Base-by-base conservation (phyloP, 129 eudicot species). In the Mikania micrantha region DNA sequence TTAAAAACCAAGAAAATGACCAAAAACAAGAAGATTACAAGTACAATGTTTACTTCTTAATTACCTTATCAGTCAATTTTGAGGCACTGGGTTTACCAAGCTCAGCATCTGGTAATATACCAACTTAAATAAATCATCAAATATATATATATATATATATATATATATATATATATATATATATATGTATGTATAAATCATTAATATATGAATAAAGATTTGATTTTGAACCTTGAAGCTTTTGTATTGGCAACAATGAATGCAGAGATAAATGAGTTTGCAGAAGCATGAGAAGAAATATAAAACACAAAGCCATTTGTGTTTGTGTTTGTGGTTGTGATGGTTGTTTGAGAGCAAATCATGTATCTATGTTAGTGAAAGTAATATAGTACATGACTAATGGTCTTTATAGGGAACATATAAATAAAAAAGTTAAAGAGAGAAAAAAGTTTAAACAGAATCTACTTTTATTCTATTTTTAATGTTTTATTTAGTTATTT, bases 261-360 rank as follows among this genome's bases (percentile, higher is more conserved):
- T 66, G 81, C 57, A 66, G 60, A 74, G 77, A 82, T 28, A 72
- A 40, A 65, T 70, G 80, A 75, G 79, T 66, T 32, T 67, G 82
- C 13, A 76, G 49, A 73, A 68, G 85, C 69, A 80, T 76, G 62
- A 71, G 78, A 74, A 80, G 72, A 53, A 76, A 72, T 49, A 66
- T 69, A 64, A 74, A 82, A 54, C 78, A 78, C 5, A 66, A 58
- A 29, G 78, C 70, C 82, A 78, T 78, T 15, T 42, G 72, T 35
- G 74, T 72, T 47, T 66, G 16, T 56, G 21, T 13, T 31, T 35
- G n/a, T n/a, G n/a, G n/a, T n/a, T n/a, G n/a, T n/a, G n/a, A n/a
- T n/a, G n/a, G n/a, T 2, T 68, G 38, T 35, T 69, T 40, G 58
- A 62, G 60, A 31, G 17, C 31, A 63, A 39, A 36, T 58, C n/a